Conservation (phyloP, 257 asterid species). For the Knoxia roxburghii region DNA sequence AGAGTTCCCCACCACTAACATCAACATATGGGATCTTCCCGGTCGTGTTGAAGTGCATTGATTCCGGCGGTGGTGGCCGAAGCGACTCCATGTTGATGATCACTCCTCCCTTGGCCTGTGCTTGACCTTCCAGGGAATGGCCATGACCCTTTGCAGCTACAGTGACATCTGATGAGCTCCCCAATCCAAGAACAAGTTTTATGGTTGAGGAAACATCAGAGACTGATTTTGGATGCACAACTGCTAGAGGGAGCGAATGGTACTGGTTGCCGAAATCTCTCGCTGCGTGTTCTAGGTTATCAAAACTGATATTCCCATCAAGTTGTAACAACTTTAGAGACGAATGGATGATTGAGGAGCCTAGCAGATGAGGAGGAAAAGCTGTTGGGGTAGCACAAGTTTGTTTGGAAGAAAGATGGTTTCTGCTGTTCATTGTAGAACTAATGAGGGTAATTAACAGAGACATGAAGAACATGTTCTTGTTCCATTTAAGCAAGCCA, state of each 20-base stretch:
- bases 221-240: slow-evolving; percentile 65
- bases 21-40: slow-evolving; percentile 63
- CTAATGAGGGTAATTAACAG: slow-evolving; percentile 39
- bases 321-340: slow-evolving; percentile 35
- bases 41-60: slow-evolving; percentile 37
- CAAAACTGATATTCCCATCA: slow-evolving; percentile 53
- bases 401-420: slow-evolving; percentile 29
- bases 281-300: slow-evolving; percentile 43
- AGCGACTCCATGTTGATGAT: slow-evolving; percentile 69
- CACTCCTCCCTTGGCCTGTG: slow-evolving; percentile 69
- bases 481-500: slow-evolving; percentile 34
- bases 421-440: slow-evolving; percentile 35
- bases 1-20: slow-evolving; percentile 78
- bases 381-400: slow-evolving; percentile 26
- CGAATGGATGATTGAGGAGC: slow-evolving; percentile 26
- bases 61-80: slow-evolving; percentile 8
- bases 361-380: slow-evolving; percentile 21
- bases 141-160: slow-evolving; percentile 86
- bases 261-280: slow-evolving; percentile 71
- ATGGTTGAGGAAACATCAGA: slow-evolving; percentile 55
- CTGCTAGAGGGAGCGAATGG: slow-evolving; percentile 56
- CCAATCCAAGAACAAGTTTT: slow-evolving; percentile 44
- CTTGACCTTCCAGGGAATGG: slow-evolving; percentile 81
- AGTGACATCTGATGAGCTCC: slow-evolving; percentile 41
- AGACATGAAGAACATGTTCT: slow-evolving; percentile 32